Base-by-base conservation (phyloP, 176 grass and related monocot genomes). In the Aechmea fasciata region DNA sequence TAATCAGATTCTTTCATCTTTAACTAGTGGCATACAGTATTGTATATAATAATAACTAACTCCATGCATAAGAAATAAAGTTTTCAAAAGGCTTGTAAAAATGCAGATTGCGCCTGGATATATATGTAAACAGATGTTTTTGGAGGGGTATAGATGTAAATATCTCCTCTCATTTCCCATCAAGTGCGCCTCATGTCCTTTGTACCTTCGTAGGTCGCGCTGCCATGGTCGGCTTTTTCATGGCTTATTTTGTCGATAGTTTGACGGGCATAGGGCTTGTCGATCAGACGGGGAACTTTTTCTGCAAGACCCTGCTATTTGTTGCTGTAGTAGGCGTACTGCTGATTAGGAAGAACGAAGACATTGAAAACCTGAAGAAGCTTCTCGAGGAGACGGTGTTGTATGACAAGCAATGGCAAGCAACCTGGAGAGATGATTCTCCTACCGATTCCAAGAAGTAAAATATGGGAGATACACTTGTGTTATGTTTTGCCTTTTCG, bases 161-260 rank as follows among this genome's bases (percentile, higher is more conserved):
- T 54, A 13, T 13, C 3, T 13, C 3, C 3, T 13, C 3, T 54
- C 15, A 54, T 4, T 54, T 54, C 1, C 10, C 15, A 54, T 54
- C 13, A 54, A 3, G 8, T 54, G 52, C 3, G 15, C 13, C 49
- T 76, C 18, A 73, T 20, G 2, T 18, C 62, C 19, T 20, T 3
- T 51, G 18, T 77, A 49, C 23, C 13, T 70, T n/a, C 47, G 75
- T 71, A 97, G 93, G 93, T 1, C 93, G 93, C 11, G 93, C 93
- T 47, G 93, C 93, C 71, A 97, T 97, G 93, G 52, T 92, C 63
- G 93, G 93, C 19, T 97, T 97, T 82, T 97, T 97, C 86, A 92
- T 92, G 93, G 89, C 93, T 1, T 97, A 97, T 81, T 90, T 97
- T 41, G 86, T 97, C 0, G 93, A 97, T 64, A 87, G 93, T 57